Percentiles rank a stretch among this genome's conserved stretches.
These are phyloP conservation scores for Leucogyrophana mollusca DNA, from an alignment of 768 basidiomycete species.

Conservation along the genomic window DNA sequence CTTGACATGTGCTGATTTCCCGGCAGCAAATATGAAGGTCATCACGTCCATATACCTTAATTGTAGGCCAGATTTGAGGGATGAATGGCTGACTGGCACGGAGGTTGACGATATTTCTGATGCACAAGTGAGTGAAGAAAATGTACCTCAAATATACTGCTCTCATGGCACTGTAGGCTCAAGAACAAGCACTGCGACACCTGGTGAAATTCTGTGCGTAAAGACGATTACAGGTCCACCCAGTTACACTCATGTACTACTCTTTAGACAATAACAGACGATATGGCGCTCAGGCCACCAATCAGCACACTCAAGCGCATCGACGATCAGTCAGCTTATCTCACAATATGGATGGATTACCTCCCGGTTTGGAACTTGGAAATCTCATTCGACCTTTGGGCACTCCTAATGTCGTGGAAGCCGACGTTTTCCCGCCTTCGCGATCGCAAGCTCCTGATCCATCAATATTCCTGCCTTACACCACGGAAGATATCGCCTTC, in stretches of 20 bases:
- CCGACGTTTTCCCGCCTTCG: conserved; percentile 93
- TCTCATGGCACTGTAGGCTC: conserved; percentile 54
- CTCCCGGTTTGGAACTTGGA: conserved; percentile 71
- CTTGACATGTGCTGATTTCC: conserved; percentile 1
- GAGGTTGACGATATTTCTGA: conserved; percentile 93
- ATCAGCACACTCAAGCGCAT: conserved; percentile 58
- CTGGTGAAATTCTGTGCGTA: conserved; percentile 91
- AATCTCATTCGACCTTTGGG: conserved; percentile 72
- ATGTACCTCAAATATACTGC: background rate
- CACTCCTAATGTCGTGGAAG: conserved; percentile 75
- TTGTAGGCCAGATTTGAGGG: conserved; percentile 92
- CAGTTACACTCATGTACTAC: conserved; percentile 13
- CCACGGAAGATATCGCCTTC: conserved; percentile 90
- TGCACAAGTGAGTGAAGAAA: conserved; percentile 61
- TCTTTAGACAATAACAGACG: conserved; percentile 82
- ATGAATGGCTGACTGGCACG: conserved; percentile 94
- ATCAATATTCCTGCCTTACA: conserved; percentile 84
- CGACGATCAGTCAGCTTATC: conserved; percentile 83
- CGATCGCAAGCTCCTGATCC: conserved; percentile 85
- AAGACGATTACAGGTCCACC: conserved; percentile 1
- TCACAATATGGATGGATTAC: conserved; percentile 74
- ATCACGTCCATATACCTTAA: conserved; percentile 98
- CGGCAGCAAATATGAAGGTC: conserved; percentile 96
- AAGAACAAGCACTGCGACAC: conserved; percentile 92
- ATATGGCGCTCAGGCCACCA: conserved; percentile 64